Base-by-base conservation (phyloP, 345 rosid genomes). In the Eucalyptus sideroxylon region DNA sequence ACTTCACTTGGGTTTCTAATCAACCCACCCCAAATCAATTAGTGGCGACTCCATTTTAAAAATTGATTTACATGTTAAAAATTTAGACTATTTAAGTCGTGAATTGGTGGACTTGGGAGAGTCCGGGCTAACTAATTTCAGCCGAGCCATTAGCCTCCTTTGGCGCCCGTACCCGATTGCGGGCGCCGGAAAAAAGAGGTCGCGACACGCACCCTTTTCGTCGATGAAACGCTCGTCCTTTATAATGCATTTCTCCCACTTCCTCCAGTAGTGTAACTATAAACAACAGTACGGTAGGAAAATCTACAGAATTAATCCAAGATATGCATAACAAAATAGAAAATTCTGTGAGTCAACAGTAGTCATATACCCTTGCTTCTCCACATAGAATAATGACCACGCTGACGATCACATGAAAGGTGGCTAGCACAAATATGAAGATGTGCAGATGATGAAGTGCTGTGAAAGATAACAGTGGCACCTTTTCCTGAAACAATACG, bases 361-460 rank as follows among this genome's bases (percentile, higher is more conserved):
- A 34, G 12, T 69, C 42, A 69, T 34, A 9, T 69, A 95, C 99
- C 96, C 96, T 95, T 59, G 94, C 92, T 89, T 95, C 92, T 88
- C 98, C 99, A 34, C 96, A 94, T 69, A 97, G 89, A 89, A 97
- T 95, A 86, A 98, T 96, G 81, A 97, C 91, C 89, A 93, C 98
- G 87, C 97, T 93, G 92, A 96, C 92, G 23, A 92, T 88, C 51
- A 97, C 96, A 50, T 97, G 99, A 1, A 93, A 91, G 55, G 95
- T 92, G 5, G 98, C 99, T 65, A 96, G 94, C 37, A 94, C 97
- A 44, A 97, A 97, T 91, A 97, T 97, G 89, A 97, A 95, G 69
- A 95, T 95, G 69, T 97, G 98, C 88, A 97, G 97, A 92, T 96
- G 98, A 49, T 97, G 98, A 65, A 97, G 87, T 12, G 99, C 98